Evolutionary conservation across 805 yeast species (phyloP).

Genomic region (Millerozyma acaciae): DNA sequence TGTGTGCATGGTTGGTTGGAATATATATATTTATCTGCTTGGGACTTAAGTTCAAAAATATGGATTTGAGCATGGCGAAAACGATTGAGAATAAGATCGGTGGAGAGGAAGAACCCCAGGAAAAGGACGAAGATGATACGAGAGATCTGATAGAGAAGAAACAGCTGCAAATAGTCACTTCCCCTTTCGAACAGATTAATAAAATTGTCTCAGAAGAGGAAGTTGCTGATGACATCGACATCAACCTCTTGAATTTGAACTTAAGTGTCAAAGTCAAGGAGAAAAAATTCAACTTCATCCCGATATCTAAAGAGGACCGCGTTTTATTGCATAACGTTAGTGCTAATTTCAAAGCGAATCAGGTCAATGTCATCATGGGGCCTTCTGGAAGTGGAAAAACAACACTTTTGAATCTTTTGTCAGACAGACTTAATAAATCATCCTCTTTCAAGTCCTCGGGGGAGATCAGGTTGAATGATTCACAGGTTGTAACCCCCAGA

Average conservation of each 20-base stretch:
- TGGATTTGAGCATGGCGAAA: constrained; percentile 50
- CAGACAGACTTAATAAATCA: constrained; percentile 47
- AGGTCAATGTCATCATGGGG: constrained; percentile 43
- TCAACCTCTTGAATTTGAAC: constrained; percentile 21
- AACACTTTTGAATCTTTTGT: constrained; percentile 37
- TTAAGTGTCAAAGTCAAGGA: constrained; percentile 51
- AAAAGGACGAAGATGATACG: constrained; percentile 7
- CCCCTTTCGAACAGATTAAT: not conserved
- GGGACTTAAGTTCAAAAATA: constrained; percentile 45
- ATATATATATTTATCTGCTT: constrained; percentile 47
- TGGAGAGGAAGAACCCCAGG: constrained; percentile 16
- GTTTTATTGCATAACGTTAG: constrained; percentile 22
- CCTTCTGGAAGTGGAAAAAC: constrained; percentile 46
- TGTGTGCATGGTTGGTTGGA: constrained; percentile 56
- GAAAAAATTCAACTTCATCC: constrained; percentile 6
- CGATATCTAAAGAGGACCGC: not conserved
- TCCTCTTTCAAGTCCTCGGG: constrained; percentile 23
- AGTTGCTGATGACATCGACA: constrained; percentile 13
- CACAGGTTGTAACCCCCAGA: constrained; percentile 19
- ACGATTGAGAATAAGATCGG: constrained; percentile 31
- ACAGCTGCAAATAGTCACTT: not conserved
- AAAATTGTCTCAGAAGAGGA: constrained; percentile 25
- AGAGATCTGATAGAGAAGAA: not conserved
- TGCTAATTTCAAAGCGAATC: constrained; percentile 28
- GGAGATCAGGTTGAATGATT: constrained; percentile 20